Conservation (phyloP, 805 yeast genomes). For the Yarrowia sp. region DNA sequence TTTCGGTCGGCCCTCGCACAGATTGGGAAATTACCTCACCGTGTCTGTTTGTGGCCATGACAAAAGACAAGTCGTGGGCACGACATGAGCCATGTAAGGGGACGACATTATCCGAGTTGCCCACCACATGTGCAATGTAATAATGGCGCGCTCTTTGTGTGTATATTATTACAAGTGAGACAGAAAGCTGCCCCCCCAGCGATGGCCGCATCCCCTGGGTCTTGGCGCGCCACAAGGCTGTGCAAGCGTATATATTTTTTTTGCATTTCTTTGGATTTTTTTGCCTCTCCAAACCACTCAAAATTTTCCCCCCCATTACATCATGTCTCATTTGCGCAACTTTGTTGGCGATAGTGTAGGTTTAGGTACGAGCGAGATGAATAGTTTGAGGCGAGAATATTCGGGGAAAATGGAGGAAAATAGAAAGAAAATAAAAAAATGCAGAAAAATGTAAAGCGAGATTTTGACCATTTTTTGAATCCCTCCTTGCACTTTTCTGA, state of each 20-base stretch:
- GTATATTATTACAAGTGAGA: neutral
- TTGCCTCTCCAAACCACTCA: neutral
- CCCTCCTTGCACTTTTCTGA: no score
- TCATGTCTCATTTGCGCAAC: constrained; percentile 24
- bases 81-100: neutral
- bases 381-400: no score
- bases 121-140: constrained; percentile 3
- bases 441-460: neutral
- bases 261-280: neutral
- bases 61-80: no score
- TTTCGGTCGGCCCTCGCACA: no score
- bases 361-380: constrained; percentile 16
- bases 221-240: constrained; percentile 22
- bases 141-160: neutral
- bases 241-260: neutral
- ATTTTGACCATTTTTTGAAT: no score
- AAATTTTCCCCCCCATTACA: constrained; percentile 9
- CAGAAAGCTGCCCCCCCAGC: neutral
- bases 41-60: no score
- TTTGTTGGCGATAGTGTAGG: constrained; percentile 18
- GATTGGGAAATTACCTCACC: no score
- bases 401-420: no score
- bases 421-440: neutral
- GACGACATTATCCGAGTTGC: neutral
- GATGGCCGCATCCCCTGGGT: no score